Conservation (phyloP, 2,329 filamentous ascomycete species). For the Colletotrichum higginsianum region DNA sequence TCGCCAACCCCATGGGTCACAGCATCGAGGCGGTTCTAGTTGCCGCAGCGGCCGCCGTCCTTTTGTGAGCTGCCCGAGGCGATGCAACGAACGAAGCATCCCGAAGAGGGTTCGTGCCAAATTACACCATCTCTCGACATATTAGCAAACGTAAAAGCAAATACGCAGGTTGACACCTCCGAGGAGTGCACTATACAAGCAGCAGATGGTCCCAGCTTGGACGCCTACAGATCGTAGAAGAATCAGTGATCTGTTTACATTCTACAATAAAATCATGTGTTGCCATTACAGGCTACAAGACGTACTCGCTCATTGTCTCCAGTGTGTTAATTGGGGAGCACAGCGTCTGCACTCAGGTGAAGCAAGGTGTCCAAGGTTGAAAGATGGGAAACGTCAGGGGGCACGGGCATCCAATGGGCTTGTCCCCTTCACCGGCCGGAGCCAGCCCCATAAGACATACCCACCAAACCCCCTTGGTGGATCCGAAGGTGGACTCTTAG, state of each 20-base stretch:
- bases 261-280: neutral
- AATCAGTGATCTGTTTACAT: neutral
- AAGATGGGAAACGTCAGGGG: neutral
- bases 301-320: neutral
- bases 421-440: neutral
- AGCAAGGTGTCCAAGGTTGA: neutral
- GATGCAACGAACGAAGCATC: neutral
- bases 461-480: too few relatives aligned
- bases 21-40: neutral
- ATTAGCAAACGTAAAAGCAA: neutral
- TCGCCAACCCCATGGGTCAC: neutral
- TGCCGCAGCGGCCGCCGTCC: neutral
- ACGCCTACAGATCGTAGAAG: too few relatives aligned
- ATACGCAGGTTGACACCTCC: neutral
- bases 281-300: neutral
- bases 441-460: neutral
- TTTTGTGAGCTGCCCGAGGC: neutral
- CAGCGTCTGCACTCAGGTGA: neutral
- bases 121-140: neutral
- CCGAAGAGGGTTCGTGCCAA: too few relatives aligned
- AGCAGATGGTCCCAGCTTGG: neutral
- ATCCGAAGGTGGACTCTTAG: too few relatives aligned
- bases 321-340: neutral
- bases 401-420: neutral
- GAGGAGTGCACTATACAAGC: neutral